Evolutionary conservation across 1,284 basidiomycete species (phyloP).

Genomic region (Moniliophthora roreri): DNA sequence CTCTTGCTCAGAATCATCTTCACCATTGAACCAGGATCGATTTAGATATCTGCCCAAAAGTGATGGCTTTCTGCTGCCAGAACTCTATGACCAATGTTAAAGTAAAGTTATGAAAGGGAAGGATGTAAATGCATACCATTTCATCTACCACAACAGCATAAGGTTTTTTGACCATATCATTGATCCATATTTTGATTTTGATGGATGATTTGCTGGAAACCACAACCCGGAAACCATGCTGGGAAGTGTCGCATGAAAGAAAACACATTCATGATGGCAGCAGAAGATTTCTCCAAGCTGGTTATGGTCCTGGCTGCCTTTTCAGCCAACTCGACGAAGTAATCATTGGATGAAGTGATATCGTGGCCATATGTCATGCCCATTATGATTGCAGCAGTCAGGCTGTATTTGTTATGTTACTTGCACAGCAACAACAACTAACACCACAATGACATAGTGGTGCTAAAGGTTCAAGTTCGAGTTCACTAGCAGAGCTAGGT

Average conservation of each 20-base stretch:
- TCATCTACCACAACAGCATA: background rate
- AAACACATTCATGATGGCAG: slow-evolving; percentile 22
- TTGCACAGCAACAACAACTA: too few relatives aligned
- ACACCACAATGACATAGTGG: too few relatives aligned
- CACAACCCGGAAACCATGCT: slow-evolving; percentile 8
- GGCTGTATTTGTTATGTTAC: too few relatives aligned
- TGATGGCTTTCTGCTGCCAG: background rate
- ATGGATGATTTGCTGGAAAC: slow-evolving; percentile 6
- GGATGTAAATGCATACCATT: background rate
- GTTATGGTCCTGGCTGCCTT: slow-evolving; percentile 13
- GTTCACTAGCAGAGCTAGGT: too few relatives aligned
- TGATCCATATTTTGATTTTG: background rate
- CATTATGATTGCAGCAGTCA: slow-evolving; percentile 6
- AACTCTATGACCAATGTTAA: background rate
- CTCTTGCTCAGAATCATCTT: too few relatives aligned
- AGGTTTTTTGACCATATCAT: background rate
- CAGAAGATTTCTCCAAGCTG: slow-evolving; percentile 19
- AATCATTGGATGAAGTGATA: slow-evolving; percentile 13
- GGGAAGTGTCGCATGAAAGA: slow-evolving; percentile 24
- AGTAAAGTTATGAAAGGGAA: background rate
- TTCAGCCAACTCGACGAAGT: slow-evolving; percentile 23
- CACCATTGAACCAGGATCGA: too few relatives aligned
- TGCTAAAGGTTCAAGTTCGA: too few relatives aligned
- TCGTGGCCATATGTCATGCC: slow-evolving; percentile 6
- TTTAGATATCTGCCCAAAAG: background rate